These are phyloP conservation scores for Neotropicomus parvogracilis DNA, from an alignment of 1,284 basidiomycete species.

Conservation along the genomic window DNA sequence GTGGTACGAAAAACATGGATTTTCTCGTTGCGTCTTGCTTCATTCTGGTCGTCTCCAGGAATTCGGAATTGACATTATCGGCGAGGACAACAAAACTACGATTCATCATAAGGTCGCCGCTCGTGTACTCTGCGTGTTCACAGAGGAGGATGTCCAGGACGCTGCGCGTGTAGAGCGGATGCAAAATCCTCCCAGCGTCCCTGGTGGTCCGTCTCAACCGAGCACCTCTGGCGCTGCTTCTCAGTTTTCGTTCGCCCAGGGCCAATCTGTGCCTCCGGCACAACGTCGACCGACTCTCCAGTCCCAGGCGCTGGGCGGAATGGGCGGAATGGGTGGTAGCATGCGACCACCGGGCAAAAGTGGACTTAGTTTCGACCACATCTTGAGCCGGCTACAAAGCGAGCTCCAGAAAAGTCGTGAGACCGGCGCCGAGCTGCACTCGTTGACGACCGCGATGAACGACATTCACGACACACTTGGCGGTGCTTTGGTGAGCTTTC, in stretches of 20 bases:
- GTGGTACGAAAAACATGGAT: constrained; percentile 49
- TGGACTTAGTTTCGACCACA: constrained; percentile 80
- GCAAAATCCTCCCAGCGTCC: constrained; percentile 21
- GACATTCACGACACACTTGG: constrained; percentile 93
- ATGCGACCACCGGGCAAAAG: constrained; percentile 71
- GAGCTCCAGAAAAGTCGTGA: constrained; percentile 94
- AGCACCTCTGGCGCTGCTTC: constrained; percentile 30
- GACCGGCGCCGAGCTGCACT: constrained; percentile 85
- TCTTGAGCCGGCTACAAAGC: constrained; percentile 74
- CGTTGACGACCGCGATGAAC: constrained; percentile 77
- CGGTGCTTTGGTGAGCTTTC: constrained; percentile 63
- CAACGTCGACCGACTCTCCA: constrained; percentile 57
- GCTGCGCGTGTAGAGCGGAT: constrained; percentile 62
- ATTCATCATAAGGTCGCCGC: constrained; percentile 98
- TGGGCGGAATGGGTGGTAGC: constrained; percentile 72
- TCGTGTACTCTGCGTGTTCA: constrained; percentile 86
- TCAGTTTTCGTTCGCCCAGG: constrained; percentile 38
- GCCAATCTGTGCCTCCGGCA: constrained; percentile 32
- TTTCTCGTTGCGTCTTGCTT: neutral
- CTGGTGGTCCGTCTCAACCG: constrained; percentile 28
- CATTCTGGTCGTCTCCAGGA: constrained; percentile 54
- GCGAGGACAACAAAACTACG: constrained; percentile 97
- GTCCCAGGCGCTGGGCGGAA: constrained; percentile 56
- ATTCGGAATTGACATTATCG: constrained; percentile 98
- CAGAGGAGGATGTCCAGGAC: constrained; percentile 77